Evolutionary conservation across 1,284 basidiomycete species (phyloP).

Genomic region (Moniliella sp.): DNA sequence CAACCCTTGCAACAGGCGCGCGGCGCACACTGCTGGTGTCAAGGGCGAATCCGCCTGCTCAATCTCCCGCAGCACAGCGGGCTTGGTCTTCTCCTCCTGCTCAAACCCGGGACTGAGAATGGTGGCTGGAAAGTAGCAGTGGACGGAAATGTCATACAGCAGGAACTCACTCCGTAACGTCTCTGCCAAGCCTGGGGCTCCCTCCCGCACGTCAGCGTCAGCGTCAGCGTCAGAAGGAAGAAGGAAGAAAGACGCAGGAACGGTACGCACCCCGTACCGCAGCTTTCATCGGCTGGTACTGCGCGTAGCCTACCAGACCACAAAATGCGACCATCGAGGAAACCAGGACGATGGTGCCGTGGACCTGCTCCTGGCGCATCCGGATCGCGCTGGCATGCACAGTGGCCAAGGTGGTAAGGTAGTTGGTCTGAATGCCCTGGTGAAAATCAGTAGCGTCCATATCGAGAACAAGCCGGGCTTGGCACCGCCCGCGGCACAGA

Average conservation of each 20-base stretch:
- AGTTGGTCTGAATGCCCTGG: conserved; percentile 37
- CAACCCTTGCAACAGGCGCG: conserved; percentile 49
- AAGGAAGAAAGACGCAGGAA: too few species aligned
- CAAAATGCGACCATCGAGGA: conserved; percentile 62
- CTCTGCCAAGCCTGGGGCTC: conserved; percentile 55
- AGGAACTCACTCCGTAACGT: conserved; percentile 59
- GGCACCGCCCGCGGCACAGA: conserved; percentile 52
- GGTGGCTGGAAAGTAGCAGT: conserved; percentile 67
- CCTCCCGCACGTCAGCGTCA: not conserved
- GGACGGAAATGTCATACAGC: conserved; percentile 57
- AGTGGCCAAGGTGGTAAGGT: conserved; percentile 45
- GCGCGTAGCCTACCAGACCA: conserved; percentile 58
- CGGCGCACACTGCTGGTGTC: conserved; percentile 44
- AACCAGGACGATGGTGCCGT: conserved; percentile 55
- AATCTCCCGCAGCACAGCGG: conserved; percentile 53
- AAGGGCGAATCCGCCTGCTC: too few species aligned
- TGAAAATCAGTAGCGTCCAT: conserved; percentile 44
- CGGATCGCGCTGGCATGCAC: too few species aligned
- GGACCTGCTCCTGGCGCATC: conserved; percentile 46
- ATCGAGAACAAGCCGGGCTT: conserved; percentile 52
- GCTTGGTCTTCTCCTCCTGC: conserved; percentile 62
- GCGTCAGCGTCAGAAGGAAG: not conserved
- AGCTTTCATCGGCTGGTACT: conserved; percentile 70
- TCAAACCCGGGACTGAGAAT: conserved; percentile 63
- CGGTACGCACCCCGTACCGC: conserved; percentile 53